Evolutionary conservation across 164 flowering plant species (phyloP), one percentile per base, ranked within the genome.

Genomic region (Tinospora cordifolia): DNA sequence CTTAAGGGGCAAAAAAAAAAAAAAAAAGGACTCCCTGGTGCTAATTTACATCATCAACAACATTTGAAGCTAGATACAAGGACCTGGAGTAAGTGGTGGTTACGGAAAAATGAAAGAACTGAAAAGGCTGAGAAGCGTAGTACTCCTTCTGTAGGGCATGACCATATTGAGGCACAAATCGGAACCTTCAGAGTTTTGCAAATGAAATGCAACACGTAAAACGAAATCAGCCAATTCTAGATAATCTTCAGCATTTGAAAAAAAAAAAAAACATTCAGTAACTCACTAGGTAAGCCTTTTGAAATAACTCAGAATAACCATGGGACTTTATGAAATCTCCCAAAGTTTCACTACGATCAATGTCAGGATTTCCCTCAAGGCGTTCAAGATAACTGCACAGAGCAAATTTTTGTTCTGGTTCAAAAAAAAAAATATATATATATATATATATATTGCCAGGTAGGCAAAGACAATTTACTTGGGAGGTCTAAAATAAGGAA

Each of bases 31-130:
- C 8, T 1, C 59, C 7, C 21, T 14, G 3, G 59, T 17, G n/a
- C 59, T 51, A 51, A 49, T 14, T 49, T 49, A 49, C n/a, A n/a
- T 51, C 7, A 22, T 17, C 59, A 51, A 51, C 59, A 51, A n/a
- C 19, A 51, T n/a, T 51, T 51, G 59, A 51, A 25, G 17, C n/a
- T 6, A 64, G 54, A 41, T 34, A 66, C 8, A 68, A 41, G 27
- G 30, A 93, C 98, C 98, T 91, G 97, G 77, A 93, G 93, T 47
- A 91, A 74, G 79, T 90, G 95, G 81, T 94, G 97, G 68, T 90
- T 94, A 24, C 88, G 93, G 75, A 93, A 91, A 80, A 91, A 91
- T 21, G 98, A 88, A 72, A 94, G 93, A 70, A 94, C 83, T 3
- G 91, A 88, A 80, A 76, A 90, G 24, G 97, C 97, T 49, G 98